Base-by-base conservation (phyloP, 2,329 filamentous ascomycete genomes). In the Fusarium robinianum region DNA sequence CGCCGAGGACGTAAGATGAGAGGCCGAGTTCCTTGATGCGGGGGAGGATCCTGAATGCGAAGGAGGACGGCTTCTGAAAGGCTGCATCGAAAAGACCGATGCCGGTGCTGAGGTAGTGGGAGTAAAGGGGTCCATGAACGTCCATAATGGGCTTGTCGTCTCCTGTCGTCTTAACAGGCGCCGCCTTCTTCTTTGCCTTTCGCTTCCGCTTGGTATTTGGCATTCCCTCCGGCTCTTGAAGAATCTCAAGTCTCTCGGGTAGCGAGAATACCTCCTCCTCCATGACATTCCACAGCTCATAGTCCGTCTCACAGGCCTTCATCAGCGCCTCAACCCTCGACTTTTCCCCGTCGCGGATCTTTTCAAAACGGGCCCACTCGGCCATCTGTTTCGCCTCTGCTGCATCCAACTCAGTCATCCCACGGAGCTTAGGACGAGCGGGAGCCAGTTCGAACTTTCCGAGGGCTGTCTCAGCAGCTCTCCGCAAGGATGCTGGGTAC, bases 1-100 rank as follows among this genome's bases (percentile, higher is more conserved):
- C 84, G 33, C 86, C 87, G 1, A 92, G 76, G 6, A 88, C 82
- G 60, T 85, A 88, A 0, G 85, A 85, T 1, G 80, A 78, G 2
- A 86, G 75, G 2, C 87, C 87, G 1, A 88, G 73, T 30, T 77
- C 73, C 61, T 87, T 87, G 57, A 90, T 71, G 6, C 79, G 77
- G 0, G 87, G 85, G 1, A 91, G 72, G 17, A 90, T 67, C 30
- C 75, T 74, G 30, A 87, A 74, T 0, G 75, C 72, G 1, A 87
- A 72, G 0, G 76, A 72, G 1, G 86, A 90, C 0, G 79, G 69
- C 8, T 72, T 75, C 8, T 61, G 50, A 46, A 88, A 90, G 2
- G 73, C 70, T 3, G 68, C 70, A 54, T 83, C 77, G 4, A 89
- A 71, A 2, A 80, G 72, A 1, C 72, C 68, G 11, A 87, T 71